Base-by-base conservation (phyloP, 2,329 filamentous ascomycete genomes). In the Paraphaeosphaeria minitans region DNA sequence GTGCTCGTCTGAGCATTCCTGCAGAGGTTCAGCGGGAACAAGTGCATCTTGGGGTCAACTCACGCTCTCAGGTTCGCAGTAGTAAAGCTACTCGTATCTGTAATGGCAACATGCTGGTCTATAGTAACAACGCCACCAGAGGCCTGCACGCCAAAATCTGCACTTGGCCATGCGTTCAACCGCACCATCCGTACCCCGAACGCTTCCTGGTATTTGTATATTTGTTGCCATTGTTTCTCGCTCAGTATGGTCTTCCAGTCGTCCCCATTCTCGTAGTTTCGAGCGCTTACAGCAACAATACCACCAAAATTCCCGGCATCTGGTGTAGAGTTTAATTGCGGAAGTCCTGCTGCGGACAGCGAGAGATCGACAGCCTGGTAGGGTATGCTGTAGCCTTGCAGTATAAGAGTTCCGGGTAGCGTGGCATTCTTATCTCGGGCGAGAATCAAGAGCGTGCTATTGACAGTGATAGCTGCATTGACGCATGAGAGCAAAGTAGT, bases 151-250 rank as follows among this genome's bases (percentile, higher is more conserved):
- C 83, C 83, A 66, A 79, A 83, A 2, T 80, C 77, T 14, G 80
- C 68, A 21, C 77, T 78, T 14, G 85, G 85, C 66, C 79, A 85
- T 10, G 81, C 82, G 67, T 86, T 83, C 22, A 85, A 73, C 48
- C 84, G 81, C 21, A 87, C 83, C 81, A 87, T 81, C 31, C 85
- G 79, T 10, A 86, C 83, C 16, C 83, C 82, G 62, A 85, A 87
- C 24, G 73, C 72, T 9, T 79, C 76, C 69, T 87, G 85, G 62
- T 87, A 87, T 31, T 76, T 75, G 62, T 85, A 85, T 7, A 87
- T 65, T 48, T 80, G 69, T 37, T 80, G 75, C 83, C 83, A 85
- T 75, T 87, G 84, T 41, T 78, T 80, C 1, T 77, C 66, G 10
- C 80, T 85, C 60, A 87, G 64, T 43, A 80, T 83, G 61, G 78